A percentile compares a stretch with the other conserved stretches of the same genome.
phyloP scores from a whole-genome alignment of 1,284 basidiomycete genomes.

The Ustilago vetiveriae region DNA sequence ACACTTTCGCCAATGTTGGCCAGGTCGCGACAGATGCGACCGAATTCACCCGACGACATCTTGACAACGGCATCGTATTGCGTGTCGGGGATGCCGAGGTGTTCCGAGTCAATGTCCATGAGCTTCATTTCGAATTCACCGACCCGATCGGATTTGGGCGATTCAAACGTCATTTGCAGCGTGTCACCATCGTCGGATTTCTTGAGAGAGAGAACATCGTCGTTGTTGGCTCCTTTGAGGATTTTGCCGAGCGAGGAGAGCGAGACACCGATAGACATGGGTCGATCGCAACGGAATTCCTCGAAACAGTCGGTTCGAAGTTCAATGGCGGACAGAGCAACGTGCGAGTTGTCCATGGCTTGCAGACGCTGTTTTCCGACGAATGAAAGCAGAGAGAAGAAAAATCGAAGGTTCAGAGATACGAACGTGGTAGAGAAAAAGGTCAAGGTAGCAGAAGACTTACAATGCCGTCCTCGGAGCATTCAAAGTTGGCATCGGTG shows the following conservation, averaged over 20 bases:
- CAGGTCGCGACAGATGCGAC: conserved; percentile 91
- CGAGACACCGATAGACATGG: conserved; percentile 76
- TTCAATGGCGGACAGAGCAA: conserved; percentile 90
- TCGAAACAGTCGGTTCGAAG: conserved; percentile 67
- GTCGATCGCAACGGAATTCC: conserved; percentile 89
- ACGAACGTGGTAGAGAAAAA: neutral
- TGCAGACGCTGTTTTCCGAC: conserved; percentile 70
- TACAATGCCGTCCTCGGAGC: conserved; percentile 90
- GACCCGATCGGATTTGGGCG: conserved; percentile 88
- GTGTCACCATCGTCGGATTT: conserved; percentile 91
- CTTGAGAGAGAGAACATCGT: conserved; percentile 90
- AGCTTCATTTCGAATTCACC: conserved; percentile 99
- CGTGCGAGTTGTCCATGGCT: conserved; percentile 99
- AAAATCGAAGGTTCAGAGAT: neutral
- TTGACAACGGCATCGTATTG: conserved; percentile 94
- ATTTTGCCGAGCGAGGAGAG: conserved; percentile 92
- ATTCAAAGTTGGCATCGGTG: conserved; percentile 97
- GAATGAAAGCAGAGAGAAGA: neutral
- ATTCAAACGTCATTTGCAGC: conserved; percentile 89
- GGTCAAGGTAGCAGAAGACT: conserved; percentile 68
- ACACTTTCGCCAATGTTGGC: conserved; percentile 92
- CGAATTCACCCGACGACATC: conserved; percentile 86
- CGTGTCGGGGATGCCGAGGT: conserved; percentile 96
- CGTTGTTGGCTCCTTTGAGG: conserved; percentile 95
- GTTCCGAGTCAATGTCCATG: conserved; percentile 97